Evolutionary conservation across 108 stramenopile genomes (phyloP).

Genomic region (Cyclotella sp.): DNA sequence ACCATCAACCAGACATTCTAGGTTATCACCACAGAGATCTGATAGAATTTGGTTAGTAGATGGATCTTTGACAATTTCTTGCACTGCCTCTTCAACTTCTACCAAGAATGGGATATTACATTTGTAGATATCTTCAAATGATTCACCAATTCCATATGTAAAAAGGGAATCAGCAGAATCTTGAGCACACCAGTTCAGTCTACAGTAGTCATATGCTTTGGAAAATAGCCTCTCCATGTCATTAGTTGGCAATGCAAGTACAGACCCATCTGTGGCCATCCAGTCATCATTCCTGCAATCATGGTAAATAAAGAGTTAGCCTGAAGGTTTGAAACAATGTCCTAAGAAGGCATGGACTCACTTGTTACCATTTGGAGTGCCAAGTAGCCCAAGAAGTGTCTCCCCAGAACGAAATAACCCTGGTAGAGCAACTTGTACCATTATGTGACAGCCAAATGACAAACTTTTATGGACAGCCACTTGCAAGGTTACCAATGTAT

Average conservation of each 20-base stretch:
- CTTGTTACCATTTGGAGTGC: slow-evolving; percentile 18
- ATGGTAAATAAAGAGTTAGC: neutral
- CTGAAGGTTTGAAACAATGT: neutral
- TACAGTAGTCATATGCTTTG: slow-evolving; percentile 27
- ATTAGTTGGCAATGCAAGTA: neutral
- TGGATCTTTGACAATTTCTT: neutral
- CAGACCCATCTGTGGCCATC: neutral
- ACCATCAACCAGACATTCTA: slow-evolving; percentile 30
- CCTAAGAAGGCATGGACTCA: neutral
- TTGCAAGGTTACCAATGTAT: neutral
- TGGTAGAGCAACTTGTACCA: slow-evolving; percentile 19
- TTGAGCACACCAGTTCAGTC: slow-evolving; percentile 30
- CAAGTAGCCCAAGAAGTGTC: slow-evolving; percentile 20
- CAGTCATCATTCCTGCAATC: slow-evolving; percentile 10
- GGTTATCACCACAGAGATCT: slow-evolving; percentile 12
- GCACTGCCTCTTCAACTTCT: slow-evolving; percentile 19
- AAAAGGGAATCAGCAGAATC: slow-evolving; percentile 25
- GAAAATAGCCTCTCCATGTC: slow-evolving; percentile 20
- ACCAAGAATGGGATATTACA: slow-evolving; percentile 10
- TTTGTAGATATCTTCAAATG: slow-evolving; percentile 23
- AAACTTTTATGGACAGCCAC: neutral
- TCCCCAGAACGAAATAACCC: slow-evolving; percentile 8
- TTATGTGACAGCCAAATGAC: slow-evolving; percentile 23
- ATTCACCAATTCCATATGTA: slow-evolving; percentile 14
- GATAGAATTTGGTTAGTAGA: slow-evolving; percentile 6